Evolutionary conservation across 2,329 filamentous ascomycete species (phyloP).

Genomic region (Paraconiothyrium sp.): DNA sequence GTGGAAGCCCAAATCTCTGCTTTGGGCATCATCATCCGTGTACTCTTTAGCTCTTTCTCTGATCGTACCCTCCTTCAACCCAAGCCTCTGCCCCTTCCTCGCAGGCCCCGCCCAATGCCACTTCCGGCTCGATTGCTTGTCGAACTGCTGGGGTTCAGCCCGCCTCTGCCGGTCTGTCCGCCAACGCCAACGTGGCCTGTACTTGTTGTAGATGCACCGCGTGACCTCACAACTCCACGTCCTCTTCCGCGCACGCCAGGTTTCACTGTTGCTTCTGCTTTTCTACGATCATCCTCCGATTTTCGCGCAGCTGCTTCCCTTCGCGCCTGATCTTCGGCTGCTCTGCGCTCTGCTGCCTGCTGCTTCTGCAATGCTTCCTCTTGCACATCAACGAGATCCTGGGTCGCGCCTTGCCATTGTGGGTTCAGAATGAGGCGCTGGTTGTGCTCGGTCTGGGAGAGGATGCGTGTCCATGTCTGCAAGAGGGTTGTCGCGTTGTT

Average conservation of each 20-base stretch:
- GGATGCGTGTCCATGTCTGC: conserved; percentile 94
- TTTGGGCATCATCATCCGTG: conserved; percentile 21
- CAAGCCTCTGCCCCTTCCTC: conserved; percentile 43
- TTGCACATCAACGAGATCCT: conserved; percentile 88
- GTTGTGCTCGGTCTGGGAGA: conserved; percentile 97
- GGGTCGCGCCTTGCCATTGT: conserved; percentile 85
- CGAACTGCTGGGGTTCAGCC: conserved; percentile 57
- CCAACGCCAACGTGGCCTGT: conserved; percentile 55
- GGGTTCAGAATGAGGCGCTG: conserved; percentile 90
- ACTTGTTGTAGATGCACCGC: conserved; percentile 40
- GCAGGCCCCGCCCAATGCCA: conserved; percentile 55
- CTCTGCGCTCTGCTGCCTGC: conserved; percentile 79
- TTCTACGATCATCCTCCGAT: conserved; percentile 63
- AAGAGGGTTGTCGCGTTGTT: conserved; percentile 87
- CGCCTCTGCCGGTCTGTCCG: conserved; percentile 57
- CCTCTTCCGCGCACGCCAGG: conserved; percentile 50
- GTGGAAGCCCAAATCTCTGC: no score
- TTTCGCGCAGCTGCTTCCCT: conserved; percentile 71
- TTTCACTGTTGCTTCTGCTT: conserved; percentile 66
- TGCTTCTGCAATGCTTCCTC: conserved; percentile 77
- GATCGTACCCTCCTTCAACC: conserved; percentile 22
- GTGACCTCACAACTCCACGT: conserved; percentile 46
- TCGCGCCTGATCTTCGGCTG: conserved; percentile 80
- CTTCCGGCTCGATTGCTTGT: conserved; percentile 54
- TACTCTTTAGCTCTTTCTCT: not conserved